Evolutionary conservation across 2,329 filamentous ascomycete species (phyloP), one percentile per base, ranked within the genome.

Genomic region (Bipolaris cookei): DNA sequence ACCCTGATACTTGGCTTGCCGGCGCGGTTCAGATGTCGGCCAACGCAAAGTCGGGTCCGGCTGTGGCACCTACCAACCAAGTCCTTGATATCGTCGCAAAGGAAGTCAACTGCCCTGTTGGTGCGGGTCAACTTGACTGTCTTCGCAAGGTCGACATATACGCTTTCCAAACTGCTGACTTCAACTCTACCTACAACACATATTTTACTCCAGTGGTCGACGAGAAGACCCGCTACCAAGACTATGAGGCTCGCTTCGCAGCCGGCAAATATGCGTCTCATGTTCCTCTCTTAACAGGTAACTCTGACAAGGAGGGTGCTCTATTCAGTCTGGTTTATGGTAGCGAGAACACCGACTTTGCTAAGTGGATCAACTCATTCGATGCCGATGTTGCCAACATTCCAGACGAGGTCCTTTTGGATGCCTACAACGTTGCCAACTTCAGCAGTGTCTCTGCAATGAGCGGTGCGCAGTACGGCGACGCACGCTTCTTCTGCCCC

Each of bases 401-500:
- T 10, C 73, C 76, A 4, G 71, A 77, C 16, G 52, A 68, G 1
- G 53, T 66, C 4, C 65, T 80, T 4, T 54, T 76, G 25, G 62
- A 51, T 1, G 71, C 74, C 8, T 79, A 79, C 64, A 71, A 74
- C 18, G 58, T 66, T 2, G 64, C 74, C 1, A 75, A 79, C 54
- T 80, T 67, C 16, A 44, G 44, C n/a, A 74, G 66, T 42, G 77
- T 77, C 16, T 75, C 79, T 3, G 71, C 76, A 10, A 76, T 77
- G 59, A 80, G 78, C 56, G 80, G 80, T 14, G 66, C 69, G 0
- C 79, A 81, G 65, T 71, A 71, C 41, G 80, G 79, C 25, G 80
- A 82, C 16, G 80, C 78, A 3, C 78, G 79, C 10, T 82, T 82
- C 70, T 76, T 80, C 63, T 82, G 80, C 59, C 62, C 69, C 1